Percentiles rank a stretch among this genome's conserved stretches.
Conservation (phyloP, 208 protist species). For the Leishmania martiniquensis region DNA sequence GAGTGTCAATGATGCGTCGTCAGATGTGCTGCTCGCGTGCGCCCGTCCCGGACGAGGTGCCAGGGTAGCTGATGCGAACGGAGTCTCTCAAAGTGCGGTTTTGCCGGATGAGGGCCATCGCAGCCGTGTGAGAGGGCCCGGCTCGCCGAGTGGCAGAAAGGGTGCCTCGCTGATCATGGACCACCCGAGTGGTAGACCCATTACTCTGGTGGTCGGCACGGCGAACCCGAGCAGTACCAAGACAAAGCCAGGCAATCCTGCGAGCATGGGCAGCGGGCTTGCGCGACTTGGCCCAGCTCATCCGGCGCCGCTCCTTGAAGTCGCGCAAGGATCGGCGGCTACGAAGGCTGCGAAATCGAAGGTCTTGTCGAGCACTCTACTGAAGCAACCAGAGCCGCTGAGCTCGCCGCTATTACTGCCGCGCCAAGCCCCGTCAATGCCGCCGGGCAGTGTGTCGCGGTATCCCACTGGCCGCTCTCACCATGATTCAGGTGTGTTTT, state of each 20-base stretch:
- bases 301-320: neutral
- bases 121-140: neutral
- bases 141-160: neutral
- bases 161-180: neutral
- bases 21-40: neutral
- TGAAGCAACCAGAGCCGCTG: neutral
- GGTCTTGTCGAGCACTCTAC: neutral
- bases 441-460: neutral
- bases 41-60: neutral
- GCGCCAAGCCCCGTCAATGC: neutral
- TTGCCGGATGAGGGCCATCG: neutral
- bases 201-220: neutral
- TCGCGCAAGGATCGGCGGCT: neutral
- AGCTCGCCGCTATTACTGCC: neutral
- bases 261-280: neutral
- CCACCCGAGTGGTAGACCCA: neutral
- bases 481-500: neutral
- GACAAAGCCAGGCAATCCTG: neutral
- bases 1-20: neutral
- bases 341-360: neutral
- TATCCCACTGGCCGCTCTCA: neutral
- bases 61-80: neutral
- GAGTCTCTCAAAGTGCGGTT: neutral
- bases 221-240: neutral
- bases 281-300: neutral